Percentiles rank a stretch among this genome's conserved stretches.
Conservation (phyloP, 1,139 yeast species). For the Zhuliangozyma blackwelliae region DNA sequence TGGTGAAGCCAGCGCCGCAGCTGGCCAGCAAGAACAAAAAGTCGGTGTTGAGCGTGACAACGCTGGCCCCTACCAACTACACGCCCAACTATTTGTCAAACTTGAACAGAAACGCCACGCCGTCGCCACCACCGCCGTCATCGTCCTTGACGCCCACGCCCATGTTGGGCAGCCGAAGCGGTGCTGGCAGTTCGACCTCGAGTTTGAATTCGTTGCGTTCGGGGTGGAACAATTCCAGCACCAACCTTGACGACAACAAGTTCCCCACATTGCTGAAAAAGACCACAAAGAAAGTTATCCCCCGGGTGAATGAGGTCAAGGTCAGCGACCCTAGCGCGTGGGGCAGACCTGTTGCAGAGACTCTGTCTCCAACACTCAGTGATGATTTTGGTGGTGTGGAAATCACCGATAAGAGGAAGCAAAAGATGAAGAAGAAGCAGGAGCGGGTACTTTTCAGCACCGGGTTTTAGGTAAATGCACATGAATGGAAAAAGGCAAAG, state of each 20-base stretch:
- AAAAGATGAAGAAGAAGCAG: conserved; percentile 28
- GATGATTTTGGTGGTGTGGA: conserved; percentile 10
- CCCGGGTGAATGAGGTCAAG: conserved; percentile 36
- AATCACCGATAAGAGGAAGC: conserved; percentile 22
- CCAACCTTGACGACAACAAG: conserved; percentile 17
- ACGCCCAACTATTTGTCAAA: conserved; percentile 30
- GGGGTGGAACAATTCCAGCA: conserved; percentile 5
- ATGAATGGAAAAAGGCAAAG: no score
- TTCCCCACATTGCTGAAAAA: conserved; percentile 43
- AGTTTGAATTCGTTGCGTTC: conserved; percentile 3
- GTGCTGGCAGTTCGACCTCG: conserved; percentile 5
- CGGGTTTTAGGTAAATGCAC: no score
- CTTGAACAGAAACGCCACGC: background rate
- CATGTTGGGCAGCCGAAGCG: conserved; percentile 11
- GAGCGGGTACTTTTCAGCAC: conserved; percentile 12
- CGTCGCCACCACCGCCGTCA: conserved; percentile 5
- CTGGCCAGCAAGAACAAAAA: conserved; percentile 7
- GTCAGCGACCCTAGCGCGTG: conserved; percentile 22
- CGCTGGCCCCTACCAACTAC: conserved; percentile 19
- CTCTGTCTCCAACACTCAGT: conserved; percentile 2
- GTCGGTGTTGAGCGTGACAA: conserved; percentile 8
- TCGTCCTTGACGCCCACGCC: conserved; percentile 9
- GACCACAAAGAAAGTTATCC: conserved; percentile 29
- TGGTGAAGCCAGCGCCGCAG: conserved; percentile 23
- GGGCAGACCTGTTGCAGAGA: conserved; percentile 14